Evolutionary conservation across 768 basidiomycete genomes (phyloP), one percentile per base, ranked within the genome.

Genomic region (Leccinum broughii): DNA sequence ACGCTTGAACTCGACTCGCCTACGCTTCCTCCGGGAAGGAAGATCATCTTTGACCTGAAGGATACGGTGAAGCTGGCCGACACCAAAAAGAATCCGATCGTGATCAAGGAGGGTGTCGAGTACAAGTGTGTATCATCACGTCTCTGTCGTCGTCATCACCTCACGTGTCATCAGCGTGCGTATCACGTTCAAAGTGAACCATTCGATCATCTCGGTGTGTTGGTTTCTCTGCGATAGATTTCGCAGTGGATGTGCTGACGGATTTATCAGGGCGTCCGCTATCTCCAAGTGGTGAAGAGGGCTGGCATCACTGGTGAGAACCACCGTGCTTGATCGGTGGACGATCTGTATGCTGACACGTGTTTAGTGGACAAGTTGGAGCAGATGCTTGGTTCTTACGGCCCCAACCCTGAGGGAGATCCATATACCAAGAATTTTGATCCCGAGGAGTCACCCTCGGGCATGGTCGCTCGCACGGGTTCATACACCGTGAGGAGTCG

Each of bases 341-440:
- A 49, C 49, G 54, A 41, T 58, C 51, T 39, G 24, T 59, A 54
- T 11, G 51, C 50, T 64, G 54, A 55, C 26, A 44, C 56, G 51
- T 55, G 39, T 49, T 49, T 58, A 95, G 95, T 96, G 68, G 96
- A 96, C 76, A 96, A 90, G 74, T 72, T 92, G 67, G 93, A 95
- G 70, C 84, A 90, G 66, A 98, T 98, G 96, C 83, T 98, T 22
- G 96, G 96, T 17, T 95, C 93, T 3, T 97, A 94, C 72, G 90
- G 92, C 3, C 92, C 93, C 17, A 77, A 81, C 58, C 78, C 86
- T n/a, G 66, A 78, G 2, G 85, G 82, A 35, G 80, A 87, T 26
- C 70, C 90, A 6, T 90, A 95, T 69, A 76, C 68, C 65, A 93
- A 93, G 76, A 83, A 88, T 67, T 92, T 94, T 73, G 88, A 87